Evolutionary conservation across 352 stramenopile species (phyloP).

Genomic region (Pythium aquatile): DNA sequence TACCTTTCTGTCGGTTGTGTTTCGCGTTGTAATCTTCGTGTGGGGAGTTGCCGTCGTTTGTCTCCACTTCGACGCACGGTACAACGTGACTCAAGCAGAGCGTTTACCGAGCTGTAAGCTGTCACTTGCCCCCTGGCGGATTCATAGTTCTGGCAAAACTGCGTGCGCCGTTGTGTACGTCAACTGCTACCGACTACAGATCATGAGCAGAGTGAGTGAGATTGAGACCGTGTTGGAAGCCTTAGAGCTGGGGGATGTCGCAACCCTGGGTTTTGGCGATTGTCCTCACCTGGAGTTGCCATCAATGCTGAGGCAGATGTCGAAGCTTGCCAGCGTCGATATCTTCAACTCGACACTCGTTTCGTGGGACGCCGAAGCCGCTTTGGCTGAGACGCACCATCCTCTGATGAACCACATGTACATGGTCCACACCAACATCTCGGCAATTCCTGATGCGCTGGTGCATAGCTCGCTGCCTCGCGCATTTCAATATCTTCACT

Average conservation of each 20-base stretch:
- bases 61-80: background rate
- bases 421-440: constrained; percentile 3
- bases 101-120: background rate
- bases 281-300: constrained; percentile 4
- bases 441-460: background rate
- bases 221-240: background rate
- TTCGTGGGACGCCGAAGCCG: background rate
- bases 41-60: background rate
- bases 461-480: constrained; percentile 2
- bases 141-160: background rate
- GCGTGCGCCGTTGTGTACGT: background rate
- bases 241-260: background rate
- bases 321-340: constrained; percentile 10
- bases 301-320: background rate
- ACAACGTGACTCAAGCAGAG: background rate
- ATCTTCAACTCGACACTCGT: constrained; percentile 17
- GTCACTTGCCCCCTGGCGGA: background rate
- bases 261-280: constrained; percentile 1
- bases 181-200: background rate
- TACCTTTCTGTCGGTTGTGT: background rate
- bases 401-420: constrained; percentile 1
- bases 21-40: background rate
- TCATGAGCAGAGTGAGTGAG: background rate
- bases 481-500: background rate
- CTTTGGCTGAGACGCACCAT: constrained; percentile 2